Percentiles rank a stretch among this genome's conserved stretches.
Evolutionary conservation across 2,329 filamentous ascomycete genomes (phyloP).

Genomic region (Cadophora gregata): DNA sequence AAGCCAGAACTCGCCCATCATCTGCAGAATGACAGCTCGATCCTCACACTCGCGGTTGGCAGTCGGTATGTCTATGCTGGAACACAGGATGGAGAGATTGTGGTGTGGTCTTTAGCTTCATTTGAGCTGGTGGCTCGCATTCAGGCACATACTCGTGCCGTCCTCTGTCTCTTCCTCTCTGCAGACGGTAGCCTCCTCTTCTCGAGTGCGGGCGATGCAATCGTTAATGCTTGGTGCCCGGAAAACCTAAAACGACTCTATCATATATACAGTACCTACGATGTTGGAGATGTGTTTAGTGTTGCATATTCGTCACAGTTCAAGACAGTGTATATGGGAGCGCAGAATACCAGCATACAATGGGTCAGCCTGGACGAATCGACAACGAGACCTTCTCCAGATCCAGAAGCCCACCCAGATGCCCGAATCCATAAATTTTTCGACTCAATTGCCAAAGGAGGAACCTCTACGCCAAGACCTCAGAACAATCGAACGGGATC

Average conservation of each 20-base stretch:
- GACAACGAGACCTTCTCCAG: slow-evolving; percentile 61
- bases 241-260: slow-evolving; percentile 77
- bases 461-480: slow-evolving; percentile 74
- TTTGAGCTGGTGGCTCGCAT: slow-evolving; percentile 81
- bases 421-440: slow-evolving; percentile 88
- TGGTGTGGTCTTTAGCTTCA: slow-evolving; percentile 87
- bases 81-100: slow-evolving; percentile 90
- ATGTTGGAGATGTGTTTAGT: slow-evolving; percentile 95
- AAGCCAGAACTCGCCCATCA: slow-evolving; percentile 73
- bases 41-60: slow-evolving; percentile 83
- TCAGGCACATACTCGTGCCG: slow-evolving; percentile 89
- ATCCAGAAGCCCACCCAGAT: slow-evolving; percentile 73
- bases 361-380: slow-evolving; percentile 81
- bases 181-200: slow-evolving; percentile 77
- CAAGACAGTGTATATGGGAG: slow-evolving; percentile 87
- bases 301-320: slow-evolving; percentile 83
- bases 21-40: slow-evolving; percentile 77
- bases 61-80: slow-evolving; percentile 86
- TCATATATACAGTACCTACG: slow-evolving; percentile 91
- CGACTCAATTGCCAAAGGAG: slow-evolving; percentile 87
- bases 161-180: slow-evolving; percentile 84
- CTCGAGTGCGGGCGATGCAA: slow-evolving; percentile 90
- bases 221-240: slow-evolving; percentile 93
- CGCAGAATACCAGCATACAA: slow-evolving; percentile 93
- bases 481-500: slow-evolving; percentile 52